Base-by-base conservation (phyloP, 2,329 filamentous ascomycete genomes). In the Alternaria sp. region DNA sequence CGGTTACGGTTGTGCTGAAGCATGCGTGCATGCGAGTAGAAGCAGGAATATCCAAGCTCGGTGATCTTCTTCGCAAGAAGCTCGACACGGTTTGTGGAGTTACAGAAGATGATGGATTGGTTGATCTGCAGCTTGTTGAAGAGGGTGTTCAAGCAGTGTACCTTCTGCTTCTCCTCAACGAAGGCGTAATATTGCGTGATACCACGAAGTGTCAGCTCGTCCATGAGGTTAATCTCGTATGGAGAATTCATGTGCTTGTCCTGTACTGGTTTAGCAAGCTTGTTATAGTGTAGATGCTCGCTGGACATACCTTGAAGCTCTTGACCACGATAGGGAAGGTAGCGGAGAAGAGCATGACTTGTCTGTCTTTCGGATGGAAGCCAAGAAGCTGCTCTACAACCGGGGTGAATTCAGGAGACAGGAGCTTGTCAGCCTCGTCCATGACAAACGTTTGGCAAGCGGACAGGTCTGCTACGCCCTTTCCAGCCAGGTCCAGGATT, bases 41-140 rank as follows among this genome's bases (percentile, higher is more conserved):
- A 99, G 82, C 95, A 99, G 1, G 95, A 99, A 81, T 99, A 99
- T 66, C 95, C 95, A 66, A 99, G 87, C 79, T 99, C 96, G 46
- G 96, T 99, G 74, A 99, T 99, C 80, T 99, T 99, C 85, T 99
- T 99, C 50, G 95, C 95, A 26, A 99, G 86, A 52, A 99, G 85
- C 80, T 99, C 95, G 61, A 99, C 95, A 66, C 95, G 92, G 79
- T 98, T 98, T 53, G 95, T 99, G 39, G 95, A 99, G 81, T 99
- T 99, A 82, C 95, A 99, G 83, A 99, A 99, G 77, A 99, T 99
- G 82, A 99, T 99, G 63, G 96, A 99, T 83, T 99, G 95, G 81
- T 99, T 99, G 82, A 99, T 99, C 80, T 99, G 94, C 14, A 99
- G 88, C 80, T 97, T 97, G 70, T 93, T 97, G 84, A 99, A 99